phyloP scores from a whole-genome alignment of 2,329 filamentous ascomycete genomes.

The Xylaria sp. region DNA sequence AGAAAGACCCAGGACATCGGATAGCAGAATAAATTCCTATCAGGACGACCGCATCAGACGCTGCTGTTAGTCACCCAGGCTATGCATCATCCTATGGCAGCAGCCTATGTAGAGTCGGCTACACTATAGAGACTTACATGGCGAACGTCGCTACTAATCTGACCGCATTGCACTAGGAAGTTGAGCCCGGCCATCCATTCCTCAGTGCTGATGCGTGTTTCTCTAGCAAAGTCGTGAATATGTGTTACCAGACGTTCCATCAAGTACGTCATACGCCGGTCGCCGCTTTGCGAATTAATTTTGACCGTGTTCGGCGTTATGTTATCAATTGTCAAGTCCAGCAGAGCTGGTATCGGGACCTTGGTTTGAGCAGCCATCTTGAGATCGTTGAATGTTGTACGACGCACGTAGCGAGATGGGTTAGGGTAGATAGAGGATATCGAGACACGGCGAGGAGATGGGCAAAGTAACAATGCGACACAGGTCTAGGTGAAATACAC shows the following conservation, averaged over 20 bases:
- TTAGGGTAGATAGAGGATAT: conserved; percentile 7
- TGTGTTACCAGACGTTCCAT: conserved; percentile 79
- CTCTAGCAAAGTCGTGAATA: conserved; percentile 83
- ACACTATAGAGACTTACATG: conserved; percentile 61
- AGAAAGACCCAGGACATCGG: conserved; percentile 81
- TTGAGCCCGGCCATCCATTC: conserved; percentile 82
- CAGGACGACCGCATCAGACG: conserved; percentile 8
- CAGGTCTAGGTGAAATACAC: background rate
- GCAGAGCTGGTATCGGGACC: conserved; percentile 59
- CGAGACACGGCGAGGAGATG: conserved; percentile 2
- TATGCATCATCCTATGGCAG: background rate
- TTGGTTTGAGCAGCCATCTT: conserved; percentile 43
- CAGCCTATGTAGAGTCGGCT: background rate
- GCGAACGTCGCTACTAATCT: conserved; percentile 78
- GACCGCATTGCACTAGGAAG: conserved; percentile 77
- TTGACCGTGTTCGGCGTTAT: conserved; percentile 79
- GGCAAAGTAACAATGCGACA: background rate
- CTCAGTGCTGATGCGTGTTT: conserved; percentile 77
- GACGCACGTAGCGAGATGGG: background rate
- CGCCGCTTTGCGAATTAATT: conserved; percentile 76
- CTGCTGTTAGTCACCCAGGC: conserved; percentile 2
- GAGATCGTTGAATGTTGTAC: background rate
- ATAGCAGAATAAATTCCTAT: conserved; percentile 83
- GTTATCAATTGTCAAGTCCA: conserved; percentile 80
- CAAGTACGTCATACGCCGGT: conserved; percentile 75